Evolutionary conservation across 768 basidiomycete species (phyloP).

Genomic region (Hygrocybe coccinea): DNA sequence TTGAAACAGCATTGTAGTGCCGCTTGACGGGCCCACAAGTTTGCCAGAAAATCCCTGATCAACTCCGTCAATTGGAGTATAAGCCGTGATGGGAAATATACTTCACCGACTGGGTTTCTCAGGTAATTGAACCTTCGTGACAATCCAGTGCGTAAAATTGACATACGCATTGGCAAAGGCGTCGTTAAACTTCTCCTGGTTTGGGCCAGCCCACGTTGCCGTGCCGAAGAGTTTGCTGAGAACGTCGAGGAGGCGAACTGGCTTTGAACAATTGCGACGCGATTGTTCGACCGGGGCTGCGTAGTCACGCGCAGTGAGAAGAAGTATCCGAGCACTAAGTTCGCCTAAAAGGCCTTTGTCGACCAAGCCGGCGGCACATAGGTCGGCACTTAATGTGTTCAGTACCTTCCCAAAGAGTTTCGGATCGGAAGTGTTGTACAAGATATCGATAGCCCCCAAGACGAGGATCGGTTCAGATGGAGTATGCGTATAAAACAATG

Average conservation of each 20-base stretch:
- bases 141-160: slow-evolving; percentile 21
- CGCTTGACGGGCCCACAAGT: slow-evolving; percentile 17
- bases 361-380: slow-evolving; percentile 14
- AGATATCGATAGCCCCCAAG: slow-evolving; percentile 8
- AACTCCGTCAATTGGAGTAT: not conserved
- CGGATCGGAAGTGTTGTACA: not conserved
- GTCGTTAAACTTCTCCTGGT: not conserved
- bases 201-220: too few species aligned
- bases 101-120: slow-evolving; percentile 12
- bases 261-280: not conserved
- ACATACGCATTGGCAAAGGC: slow-evolving; percentile 14
- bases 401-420: slow-evolving; percentile 6
- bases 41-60: slow-evolving; percentile 14
- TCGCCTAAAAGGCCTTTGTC: slow-evolving; percentile 17
- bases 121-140: slow-evolving; percentile 14
- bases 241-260: slow-evolving; percentile 1
- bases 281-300: slow-evolving; percentile 6
- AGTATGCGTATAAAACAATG: slow-evolving; percentile 10
- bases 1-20: slow-evolving; percentile 16
- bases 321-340: slow-evolving; percentile 13
- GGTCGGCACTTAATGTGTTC: slow-evolving; percentile 10
- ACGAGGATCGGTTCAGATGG: slow-evolving; percentile 17
- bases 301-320: slow-evolving; percentile 13
- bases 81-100: not conserved
- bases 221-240: slow-evolving; percentile 5